Evolutionary conservation across 1,139 yeast genomes (phyloP), one percentile per base, ranked within the genome.

Genomic region (Magnusiomyces sp.): DNA sequence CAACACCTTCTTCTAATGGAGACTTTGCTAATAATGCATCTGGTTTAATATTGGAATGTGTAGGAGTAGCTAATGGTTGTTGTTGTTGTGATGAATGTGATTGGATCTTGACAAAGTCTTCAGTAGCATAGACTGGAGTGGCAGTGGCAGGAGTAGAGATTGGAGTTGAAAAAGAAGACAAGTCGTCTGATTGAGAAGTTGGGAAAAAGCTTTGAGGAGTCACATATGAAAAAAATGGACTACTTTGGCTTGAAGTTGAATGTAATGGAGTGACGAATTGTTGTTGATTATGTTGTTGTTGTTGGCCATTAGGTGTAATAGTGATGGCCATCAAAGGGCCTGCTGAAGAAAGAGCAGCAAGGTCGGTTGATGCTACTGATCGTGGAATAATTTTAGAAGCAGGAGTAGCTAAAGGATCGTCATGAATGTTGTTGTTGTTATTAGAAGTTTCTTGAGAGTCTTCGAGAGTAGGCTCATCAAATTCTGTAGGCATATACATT

Each of bases 351-450:
- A 20, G 48, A 46, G 45, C 47, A 45, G 33, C 45, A 47, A 17
- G 50, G 49, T 16, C 48, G 14, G 43, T 40, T 23, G 38, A 39
- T 13, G 48, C 50, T 47, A 33, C 10, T 23, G 51, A 38, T 32
- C 50, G 40, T 10, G 47, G 53, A 14, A 51, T 39, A 46, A 51
- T 43, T 40, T 51, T 51, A 6, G 53, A 39, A 19, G 43, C 51
- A 2, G 53, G 53, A 27, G 53, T 51, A 10, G 44, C 46, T n/a
- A 32, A 16, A 23, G 43, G 19, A 17, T 40, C 46, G 34, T 47
- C 46, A 32, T n/a, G 53, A 48, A 43, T 16, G 29, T 37, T 34
- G 48, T 10, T 45, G 48, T n/a, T 43, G 38, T n/a, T n/a, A n/a
- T n/a, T n/a, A n/a, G n/a, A n/a, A n/a, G n/a, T n/a, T n/a, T n/a